Percentiles rank a stretch among this genome's conserved stretches.
These are phyloP conservation scores for Epichloe bromicola DNA, from an alignment of 2,329 filamentous ascomycete species.

Conservation along the genomic window DNA sequence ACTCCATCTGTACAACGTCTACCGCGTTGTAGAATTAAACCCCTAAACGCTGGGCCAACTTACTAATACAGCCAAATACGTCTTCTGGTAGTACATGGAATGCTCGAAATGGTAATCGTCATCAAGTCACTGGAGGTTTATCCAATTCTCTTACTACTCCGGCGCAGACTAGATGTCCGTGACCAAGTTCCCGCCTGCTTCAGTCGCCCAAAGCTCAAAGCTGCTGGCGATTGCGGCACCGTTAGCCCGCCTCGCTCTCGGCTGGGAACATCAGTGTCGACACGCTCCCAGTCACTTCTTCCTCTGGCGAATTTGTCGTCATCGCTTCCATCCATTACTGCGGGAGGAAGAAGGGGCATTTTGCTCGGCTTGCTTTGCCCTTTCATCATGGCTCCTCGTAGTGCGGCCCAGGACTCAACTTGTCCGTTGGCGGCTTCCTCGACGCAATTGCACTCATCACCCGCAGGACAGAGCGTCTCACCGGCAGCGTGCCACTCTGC, in stretches of 20 bases:
- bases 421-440: conserved; percentile 42
- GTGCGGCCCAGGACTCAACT: conserved; percentile 47
- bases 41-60: not conserved
- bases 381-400: conserved; percentile 25
- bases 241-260: conserved; percentile 10
- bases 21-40: not conserved
- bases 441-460: conserved; percentile 51
- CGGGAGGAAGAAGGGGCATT: conserved; percentile 15
- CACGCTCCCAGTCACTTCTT: conserved; percentile 16
- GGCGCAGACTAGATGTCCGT: conserved; percentile 28
- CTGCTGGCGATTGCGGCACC: conserved; percentile 21
- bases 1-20: not conserved
- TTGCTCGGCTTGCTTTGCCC: conserved; percentile 10
- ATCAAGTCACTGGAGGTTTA: not conserved
- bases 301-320: conserved; percentile 13
- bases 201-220: conserved; percentile 36
- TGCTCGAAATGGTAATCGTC: not conserved
- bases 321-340: conserved; percentile 17
- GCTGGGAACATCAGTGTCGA: conserved; percentile 12
- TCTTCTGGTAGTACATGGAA: not conserved
- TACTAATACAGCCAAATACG: not conserved
- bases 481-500: conserved; percentile 45
- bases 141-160: conserved; percentile 14
- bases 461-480: conserved; percentile 45
- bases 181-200: conserved; percentile 36